Evolutionary conservation across 768 basidiomycete species (phyloP), one percentile per base, ranked within the genome.

Genomic region (Crepidotus variabilis): DNA sequence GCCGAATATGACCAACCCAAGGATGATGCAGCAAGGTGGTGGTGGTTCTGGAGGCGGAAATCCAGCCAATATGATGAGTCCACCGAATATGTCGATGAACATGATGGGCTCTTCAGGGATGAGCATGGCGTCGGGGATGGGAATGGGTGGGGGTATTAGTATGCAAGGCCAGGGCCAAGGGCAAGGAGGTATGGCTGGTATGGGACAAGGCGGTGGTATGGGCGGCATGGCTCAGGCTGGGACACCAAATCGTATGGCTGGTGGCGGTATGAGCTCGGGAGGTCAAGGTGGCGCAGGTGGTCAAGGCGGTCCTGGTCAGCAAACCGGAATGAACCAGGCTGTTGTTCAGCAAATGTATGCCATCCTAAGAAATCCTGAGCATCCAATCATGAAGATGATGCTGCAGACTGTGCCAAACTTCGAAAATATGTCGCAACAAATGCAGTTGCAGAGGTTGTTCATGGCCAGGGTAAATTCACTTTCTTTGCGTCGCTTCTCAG

Each of bases 371-470:
- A 76, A 68, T 14, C 85, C 82, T 4, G 67, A 57, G 10, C 83
- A 90, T 65, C 82, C 84, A 21, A 72, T 88, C 54, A 68, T 85
- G 68, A 76, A 80, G 56, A 81, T 84, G 61, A 75, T 89, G 72
- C 60, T 72, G 9, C 70, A 75, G 35, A 70, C 70, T 21, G 65
- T 84, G 1, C 87, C 85, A 6, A 76, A 76, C 10, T 89, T 89
- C 60, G 70, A 74, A 59, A 63, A 63, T 18, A 67, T 87, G 55
- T 77, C 85, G 9, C 43, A 75, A 1, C 79, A 74, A 56, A 71
- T 77, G 62, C 86, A 90, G 70, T 63, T 88, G 59, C 86, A 86
- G 67, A 82, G 76, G 64, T 72, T 89, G 68, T 67, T 80, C 34
- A 57, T 69, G 54, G 65, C 80, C 13, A 83, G 83, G 75, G 85